A percentile compares a stretch with the other conserved stretches of the same genome.
Evolutionary conservation across 306 rosid species (phyloP).

Genomic region (Cucurbita moschata): DNA sequence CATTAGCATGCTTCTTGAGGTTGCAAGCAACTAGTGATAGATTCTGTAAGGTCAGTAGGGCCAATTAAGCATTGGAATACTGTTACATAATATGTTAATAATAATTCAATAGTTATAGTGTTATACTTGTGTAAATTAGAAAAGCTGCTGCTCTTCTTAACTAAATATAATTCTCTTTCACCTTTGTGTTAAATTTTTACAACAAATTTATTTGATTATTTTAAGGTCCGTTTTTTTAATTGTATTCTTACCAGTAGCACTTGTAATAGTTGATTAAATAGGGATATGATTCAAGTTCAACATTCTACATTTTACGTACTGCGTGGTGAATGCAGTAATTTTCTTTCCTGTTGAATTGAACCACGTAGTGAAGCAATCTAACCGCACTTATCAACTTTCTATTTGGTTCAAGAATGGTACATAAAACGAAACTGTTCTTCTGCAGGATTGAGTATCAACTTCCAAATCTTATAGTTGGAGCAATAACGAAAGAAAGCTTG

Average conservation of each 20-base stretch:
- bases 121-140: neutral
- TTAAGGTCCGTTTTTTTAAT: neutral
- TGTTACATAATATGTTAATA: neutral
- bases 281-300: neutral
- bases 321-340: neutral
- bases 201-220: neutral
- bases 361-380: neutral
- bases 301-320: neutral
- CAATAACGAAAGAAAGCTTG: slow-evolving; percentile 92
- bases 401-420: neutral
- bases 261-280: neutral
- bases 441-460: slow-evolving; percentile 90
- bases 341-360: neutral
- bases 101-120: neutral
- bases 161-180: neutral
- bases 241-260: neutral
- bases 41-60: neutral
- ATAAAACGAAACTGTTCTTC: neutral
- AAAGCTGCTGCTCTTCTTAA: neutral
- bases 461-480: slow-evolving; percentile 94
- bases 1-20: neutral
- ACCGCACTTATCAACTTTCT: neutral
- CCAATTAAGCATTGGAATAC: neutral
- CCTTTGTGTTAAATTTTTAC: neutral
- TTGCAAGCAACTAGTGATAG: neutral